Conservation (phyloP, 2,329 filamentous ascomycete species). For the Aspergillus ustus region DNA sequence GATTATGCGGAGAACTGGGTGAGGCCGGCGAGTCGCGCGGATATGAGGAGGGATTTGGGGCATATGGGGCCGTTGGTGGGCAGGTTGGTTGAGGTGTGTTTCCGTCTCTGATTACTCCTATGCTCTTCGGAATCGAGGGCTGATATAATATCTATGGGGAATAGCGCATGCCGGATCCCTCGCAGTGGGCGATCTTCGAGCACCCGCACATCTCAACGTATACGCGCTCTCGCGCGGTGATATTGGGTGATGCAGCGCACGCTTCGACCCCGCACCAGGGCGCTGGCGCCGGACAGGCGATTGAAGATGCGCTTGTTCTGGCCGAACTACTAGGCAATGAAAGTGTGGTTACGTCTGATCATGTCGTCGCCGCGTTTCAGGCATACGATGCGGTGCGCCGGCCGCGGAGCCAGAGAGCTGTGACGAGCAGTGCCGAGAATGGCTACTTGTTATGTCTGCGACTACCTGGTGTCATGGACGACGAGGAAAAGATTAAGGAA, state of each 20-base stretch:
- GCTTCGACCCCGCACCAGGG: slow-evolving; percentile 45
- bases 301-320: slow-evolving; percentile 44
- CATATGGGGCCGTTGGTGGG: slow-evolving; percentile 36
- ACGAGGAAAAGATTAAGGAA: slow-evolving; percentile 31
- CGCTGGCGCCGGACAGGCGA: slow-evolving; percentile 44
- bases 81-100: slow-evolving; percentile 33
- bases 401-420: slow-evolving; percentile 55
- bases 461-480: slow-evolving; percentile 31
- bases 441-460: slow-evolving; percentile 38
- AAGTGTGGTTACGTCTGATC: slow-evolving; percentile 31
- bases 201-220: slow-evolving; percentile 39
- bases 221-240: slow-evolving; percentile 31
- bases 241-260: slow-evolving; percentile 47
- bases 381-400: slow-evolving; percentile 57
- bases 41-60: slow-evolving; percentile 33
- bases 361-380: slow-evolving; percentile 54
- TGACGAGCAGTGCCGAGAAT: slow-evolving; percentile 55
- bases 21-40: slow-evolving; percentile 32
- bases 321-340: slow-evolving; percentile 52
- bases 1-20: slow-evolving; percentile 38
- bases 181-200: slow-evolving; percentile 44
- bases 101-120: not conserved
- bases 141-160: too few relatives aligned
- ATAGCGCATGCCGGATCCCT: slow-evolving; percentile 37
- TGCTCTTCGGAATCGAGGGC: too few relatives aligned